Conservation (phyloP, 2,329 filamentous ascomycete species). For the Stachybotrys chlorohalonatus region DNA sequence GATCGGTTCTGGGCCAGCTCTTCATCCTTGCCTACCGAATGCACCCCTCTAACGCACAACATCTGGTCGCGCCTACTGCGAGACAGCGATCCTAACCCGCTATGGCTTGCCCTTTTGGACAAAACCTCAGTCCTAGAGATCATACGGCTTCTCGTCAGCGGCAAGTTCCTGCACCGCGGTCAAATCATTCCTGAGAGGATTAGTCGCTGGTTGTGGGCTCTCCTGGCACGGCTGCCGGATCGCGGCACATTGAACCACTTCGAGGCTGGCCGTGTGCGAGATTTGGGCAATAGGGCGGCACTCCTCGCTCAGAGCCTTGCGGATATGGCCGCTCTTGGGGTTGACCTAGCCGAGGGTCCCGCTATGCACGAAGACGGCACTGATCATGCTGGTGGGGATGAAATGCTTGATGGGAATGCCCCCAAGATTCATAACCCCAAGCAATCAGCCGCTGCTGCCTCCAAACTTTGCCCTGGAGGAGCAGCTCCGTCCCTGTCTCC, state of each 20-base stretch:
- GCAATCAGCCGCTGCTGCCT: not conserved
- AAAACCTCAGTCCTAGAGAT: conserved; percentile 58
- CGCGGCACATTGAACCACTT: conserved; percentile 65
- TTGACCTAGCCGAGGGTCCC: conserved; percentile 30
- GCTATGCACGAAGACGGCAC: conserved; percentile 37
- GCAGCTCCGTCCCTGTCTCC: not conserved
- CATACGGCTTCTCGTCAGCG: conserved; percentile 55
- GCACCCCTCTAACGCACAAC: conserved; percentile 5
- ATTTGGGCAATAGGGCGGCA: conserved; percentile 70
- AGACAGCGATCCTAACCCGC: conserved; percentile 45
- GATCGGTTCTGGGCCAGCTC: conserved; percentile 48
- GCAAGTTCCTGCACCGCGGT: conserved; percentile 54
- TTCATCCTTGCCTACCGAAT: conserved; percentile 20
- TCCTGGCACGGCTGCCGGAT: conserved; percentile 68
- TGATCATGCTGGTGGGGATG: conserved; percentile 15
- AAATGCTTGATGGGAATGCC: conserved; percentile 2
- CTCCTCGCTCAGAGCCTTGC: conserved; percentile 45
- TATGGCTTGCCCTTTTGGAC: conserved; percentile 55
- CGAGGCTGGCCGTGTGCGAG: conserved; percentile 67
- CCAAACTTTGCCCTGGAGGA: not conserved
- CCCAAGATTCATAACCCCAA: conserved; percentile 9
- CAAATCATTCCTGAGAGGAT: conserved; percentile 53
- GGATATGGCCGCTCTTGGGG: conserved; percentile 40
- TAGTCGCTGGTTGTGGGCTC: conserved; percentile 77
- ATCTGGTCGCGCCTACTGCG: conserved; percentile 45